Base-by-base conservation (phyloP, 257 asterid genomes). In the Echium plantagineum region DNA sequence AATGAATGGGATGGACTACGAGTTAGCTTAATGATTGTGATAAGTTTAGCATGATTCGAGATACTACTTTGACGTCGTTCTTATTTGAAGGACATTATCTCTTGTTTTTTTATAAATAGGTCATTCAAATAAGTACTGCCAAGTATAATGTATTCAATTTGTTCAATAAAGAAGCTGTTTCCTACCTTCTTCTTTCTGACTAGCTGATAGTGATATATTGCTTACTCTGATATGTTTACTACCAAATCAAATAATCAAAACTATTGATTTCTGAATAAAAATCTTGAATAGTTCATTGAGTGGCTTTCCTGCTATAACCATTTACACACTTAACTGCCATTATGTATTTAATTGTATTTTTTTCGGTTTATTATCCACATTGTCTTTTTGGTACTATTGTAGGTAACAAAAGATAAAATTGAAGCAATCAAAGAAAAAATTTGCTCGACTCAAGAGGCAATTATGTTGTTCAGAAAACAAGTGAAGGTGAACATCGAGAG, bases 381-480 rank as follows among this genome's bases (percentile, higher is more conserved):
- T n/a, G 10, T 20, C 20, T 9, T 21, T 54, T n/a, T 20, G 28
- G 22, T 35, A 35, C 13, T 38, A 54, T 21, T 49, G 24, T 24
- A 77, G 82, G 71, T 55, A 56, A 67, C 62, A 13, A 77, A 70
- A 57, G 85, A 74, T 59, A 81, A 64, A 64, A 67, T 63, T 55
- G 71, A 67, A 66, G 55, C 55, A 69, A 66, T 81, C 47, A 66
- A 77, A 64, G 28, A 63, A 35, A 74, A 68, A 63, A 72, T 78
- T 12, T 57, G 58, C 38, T 65, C 66, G 10, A 79, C 72, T 52
- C 72, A 60, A 67, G 77, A 76, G 28, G 59, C 74, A 20, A 75
- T 77, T 63, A 67, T 60, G 55, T 51, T 59, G 48, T 70, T 71
- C 71, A 78, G 54, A 65, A 64, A 73, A 63, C 79, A 70, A 69